These are phyloP conservation scores for Sugiyamaella paludigena DNA, from an alignment of 1,139 yeast genomes.

Conservation along the genomic window DNA sequence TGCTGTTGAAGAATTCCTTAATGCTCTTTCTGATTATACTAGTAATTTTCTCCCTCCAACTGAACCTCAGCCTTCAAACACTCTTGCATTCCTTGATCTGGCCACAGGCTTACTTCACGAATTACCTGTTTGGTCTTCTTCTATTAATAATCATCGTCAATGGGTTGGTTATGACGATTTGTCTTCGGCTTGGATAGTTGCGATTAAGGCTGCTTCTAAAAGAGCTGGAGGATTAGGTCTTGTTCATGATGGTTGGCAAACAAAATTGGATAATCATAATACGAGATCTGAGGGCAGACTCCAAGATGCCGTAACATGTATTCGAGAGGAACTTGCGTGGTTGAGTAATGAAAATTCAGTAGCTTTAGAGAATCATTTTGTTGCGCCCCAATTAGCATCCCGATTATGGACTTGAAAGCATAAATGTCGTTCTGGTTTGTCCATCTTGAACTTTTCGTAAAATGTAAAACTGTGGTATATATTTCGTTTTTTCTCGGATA, in stretches of 20 bases:
- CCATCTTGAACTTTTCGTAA: too few species aligned
- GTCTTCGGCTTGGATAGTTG: constrained; percentile 69
- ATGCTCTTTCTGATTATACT: constrained; percentile 76
- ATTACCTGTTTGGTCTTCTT: constrained; percentile 69
- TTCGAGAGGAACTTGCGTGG: constrained; percentile 30
- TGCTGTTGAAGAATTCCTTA: constrained; percentile 67
- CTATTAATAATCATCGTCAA: constrained; percentile 71
- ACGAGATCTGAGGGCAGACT: constrained; percentile 47
- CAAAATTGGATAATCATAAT: constrained; percentile 59
- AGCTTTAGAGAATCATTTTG: background rate
- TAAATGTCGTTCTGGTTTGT: background rate
- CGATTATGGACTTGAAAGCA: background rate
- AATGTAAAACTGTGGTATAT: too few species aligned
- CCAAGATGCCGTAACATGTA: constrained; percentile 25
- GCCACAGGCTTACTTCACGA: constrained; percentile 63
- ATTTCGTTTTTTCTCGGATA: too few species aligned
- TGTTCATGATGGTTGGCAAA: constrained; percentile 52
- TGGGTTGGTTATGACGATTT: constrained; percentile 77
- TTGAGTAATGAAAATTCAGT: constrained; percentile 8
- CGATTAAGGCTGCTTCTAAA: constrained; percentile 49
- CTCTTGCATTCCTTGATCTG: constrained; percentile 65
- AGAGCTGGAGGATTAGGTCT: constrained; percentile 41
- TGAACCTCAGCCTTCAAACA: constrained; percentile 53
- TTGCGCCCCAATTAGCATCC: background rate
- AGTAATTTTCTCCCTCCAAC: constrained; percentile 77